A percentile compares a stretch with the other conserved stretches of the same genome.
phyloP scores from a whole-genome alignment of 1,284 basidiomycete species.

The Rugosomyces carneus region DNA sequence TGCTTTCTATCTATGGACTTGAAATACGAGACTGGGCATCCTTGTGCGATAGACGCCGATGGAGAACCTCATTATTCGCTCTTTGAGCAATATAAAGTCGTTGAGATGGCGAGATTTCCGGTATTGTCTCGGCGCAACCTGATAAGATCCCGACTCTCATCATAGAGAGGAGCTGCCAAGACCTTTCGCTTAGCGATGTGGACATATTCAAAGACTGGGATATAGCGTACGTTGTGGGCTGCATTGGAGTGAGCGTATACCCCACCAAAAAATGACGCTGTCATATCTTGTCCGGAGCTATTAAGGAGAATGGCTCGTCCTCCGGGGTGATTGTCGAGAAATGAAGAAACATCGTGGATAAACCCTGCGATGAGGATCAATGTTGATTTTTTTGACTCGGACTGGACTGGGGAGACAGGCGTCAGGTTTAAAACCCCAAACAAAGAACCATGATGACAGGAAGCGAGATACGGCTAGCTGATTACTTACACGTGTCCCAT shows the following conservation, averaged over 20 bases:
- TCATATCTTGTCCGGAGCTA: conserved; percentile 76
- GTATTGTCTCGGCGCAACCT: conserved; percentile 58
- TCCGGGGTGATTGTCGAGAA: conserved; percentile 79
- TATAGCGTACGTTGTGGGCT: conserved; percentile 80
- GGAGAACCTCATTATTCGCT: no score
- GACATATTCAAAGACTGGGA: no score
- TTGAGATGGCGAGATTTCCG: conserved; percentile 21
- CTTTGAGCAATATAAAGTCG: conserved; percentile 23
- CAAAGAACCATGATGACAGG: not conserved
- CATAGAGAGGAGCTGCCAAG: conserved; percentile 63
- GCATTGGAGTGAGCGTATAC: conserved; percentile 82
- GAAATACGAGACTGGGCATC: no score
- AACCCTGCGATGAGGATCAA: conserved; percentile 79
- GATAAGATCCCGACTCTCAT: conserved; percentile 77
- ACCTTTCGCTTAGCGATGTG: no score
- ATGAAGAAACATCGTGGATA: conserved; percentile 79
- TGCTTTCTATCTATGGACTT: no score
- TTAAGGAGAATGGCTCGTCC: conserved; percentile 58
- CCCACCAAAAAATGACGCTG: conserved; percentile 80
- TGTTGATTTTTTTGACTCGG: conserved; percentile 57
- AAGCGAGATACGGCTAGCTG: not conserved
- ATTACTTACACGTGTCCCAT: conserved; percentile 72
- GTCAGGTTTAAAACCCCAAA: no score
- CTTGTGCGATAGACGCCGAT: no score
- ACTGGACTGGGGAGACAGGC: conserved; percentile 50